Percentiles rank a stretch among this genome's conserved stretches.
phyloP scores from a whole-genome alignment of 1,139 yeast genomes.

The Diutina mesorugosa region DNA sequence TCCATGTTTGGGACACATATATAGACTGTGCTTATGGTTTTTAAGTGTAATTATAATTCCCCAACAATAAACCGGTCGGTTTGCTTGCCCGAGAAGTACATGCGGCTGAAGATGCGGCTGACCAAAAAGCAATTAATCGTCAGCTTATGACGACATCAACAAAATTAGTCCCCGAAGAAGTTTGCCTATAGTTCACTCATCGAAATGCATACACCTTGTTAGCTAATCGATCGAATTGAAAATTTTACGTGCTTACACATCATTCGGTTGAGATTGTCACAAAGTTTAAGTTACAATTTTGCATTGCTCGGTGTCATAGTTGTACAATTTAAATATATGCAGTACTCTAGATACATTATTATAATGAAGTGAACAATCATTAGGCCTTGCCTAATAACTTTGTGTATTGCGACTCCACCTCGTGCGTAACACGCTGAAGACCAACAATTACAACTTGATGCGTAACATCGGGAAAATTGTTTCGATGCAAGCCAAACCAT shows the following conservation, averaged over 20 bases:
- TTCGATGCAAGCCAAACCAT: conserved; percentile 91
- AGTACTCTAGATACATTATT: neutral
- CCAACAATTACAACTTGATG: conserved; percentile 69
- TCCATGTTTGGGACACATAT: too few species aligned
- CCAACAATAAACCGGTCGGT: too few species aligned
- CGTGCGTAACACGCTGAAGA: conserved; percentile 59
- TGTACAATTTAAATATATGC: too few species aligned
- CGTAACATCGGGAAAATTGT: conserved; percentile 72
- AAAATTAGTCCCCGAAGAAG: too few species aligned
- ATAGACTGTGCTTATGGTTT: too few species aligned
- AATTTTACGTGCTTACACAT: too few species aligned
- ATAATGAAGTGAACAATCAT: neutral
- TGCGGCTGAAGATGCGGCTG: neutral
- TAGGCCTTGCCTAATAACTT: neutral
- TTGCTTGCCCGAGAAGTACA: neutral
- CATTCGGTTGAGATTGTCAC: too few species aligned
- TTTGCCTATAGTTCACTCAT: neutral
- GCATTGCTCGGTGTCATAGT: too few species aligned
- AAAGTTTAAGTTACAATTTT: too few species aligned
- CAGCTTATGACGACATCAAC: neutral
- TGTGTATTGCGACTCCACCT: conserved; percentile 30
- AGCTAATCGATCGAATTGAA: too few species aligned
- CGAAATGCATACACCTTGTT: neutral
- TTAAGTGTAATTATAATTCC: too few species aligned
- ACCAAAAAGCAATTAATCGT: neutral